Evolutionary conservation across 2,329 filamentous ascomycete genomes (phyloP).

Genomic region (Stemphylium vesicarium): DNA sequence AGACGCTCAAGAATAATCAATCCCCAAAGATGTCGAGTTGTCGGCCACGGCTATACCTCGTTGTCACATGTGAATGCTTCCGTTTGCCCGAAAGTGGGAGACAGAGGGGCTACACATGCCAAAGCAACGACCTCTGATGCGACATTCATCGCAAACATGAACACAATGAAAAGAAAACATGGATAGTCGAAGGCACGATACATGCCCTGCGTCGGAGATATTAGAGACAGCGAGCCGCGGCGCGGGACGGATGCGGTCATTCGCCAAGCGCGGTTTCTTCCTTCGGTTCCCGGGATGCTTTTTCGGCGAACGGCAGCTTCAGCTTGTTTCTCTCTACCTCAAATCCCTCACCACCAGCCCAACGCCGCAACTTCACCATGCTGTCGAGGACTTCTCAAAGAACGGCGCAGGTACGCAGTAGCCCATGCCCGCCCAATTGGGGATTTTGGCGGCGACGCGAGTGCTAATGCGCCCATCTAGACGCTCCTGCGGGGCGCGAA

Average conservation of each 20-base stretch:
- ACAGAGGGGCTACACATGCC: neutral
- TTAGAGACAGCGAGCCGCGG: constrained; percentile 20
- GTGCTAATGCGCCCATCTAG: constrained; percentile 49
- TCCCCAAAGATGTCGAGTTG: neutral
- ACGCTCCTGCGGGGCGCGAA: constrained; percentile 63
- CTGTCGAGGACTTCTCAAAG: constrained; percentile 53
- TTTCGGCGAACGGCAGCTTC: constrained; percentile 42
- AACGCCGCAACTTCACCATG: constrained; percentile 47
- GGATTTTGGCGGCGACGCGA: constrained; percentile 1
- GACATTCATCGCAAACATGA: neutral
- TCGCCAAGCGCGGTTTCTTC: constrained; percentile 37
- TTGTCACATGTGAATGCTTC: constrained; percentile 6
- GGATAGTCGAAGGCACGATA: neutral
- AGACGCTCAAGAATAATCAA: no score
- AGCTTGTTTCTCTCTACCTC: constrained; percentile 41
- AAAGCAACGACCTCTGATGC: neutral
- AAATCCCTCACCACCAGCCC: constrained; percentile 45
- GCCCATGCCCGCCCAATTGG: constrained; percentile 33
- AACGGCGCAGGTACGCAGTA: constrained; percentile 57
- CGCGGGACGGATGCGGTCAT: constrained; percentile 34
- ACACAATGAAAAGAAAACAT: neutral
- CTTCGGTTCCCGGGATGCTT: constrained; percentile 33
- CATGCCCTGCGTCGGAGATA: constrained; percentile 1
- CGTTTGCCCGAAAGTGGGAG: neutral
- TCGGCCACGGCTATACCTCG: neutral